These are phyloP conservation scores for Podospora australis DNA, from an alignment of 495 filamentous ascomycete genomes.

Conservation along the genomic window DNA sequence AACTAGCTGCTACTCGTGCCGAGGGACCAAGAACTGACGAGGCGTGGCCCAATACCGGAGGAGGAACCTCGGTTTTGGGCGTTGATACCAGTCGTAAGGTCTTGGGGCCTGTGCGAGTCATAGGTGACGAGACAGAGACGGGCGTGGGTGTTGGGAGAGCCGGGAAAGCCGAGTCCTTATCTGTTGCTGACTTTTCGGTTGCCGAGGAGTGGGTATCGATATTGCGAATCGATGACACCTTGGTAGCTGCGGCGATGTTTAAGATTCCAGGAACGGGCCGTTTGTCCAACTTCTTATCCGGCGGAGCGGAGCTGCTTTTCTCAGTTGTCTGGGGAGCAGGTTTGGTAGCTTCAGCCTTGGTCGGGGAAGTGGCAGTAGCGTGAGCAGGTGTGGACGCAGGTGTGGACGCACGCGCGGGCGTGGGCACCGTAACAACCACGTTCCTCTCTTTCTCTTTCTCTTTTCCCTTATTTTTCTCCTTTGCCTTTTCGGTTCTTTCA, in stretches of 20 bases:
- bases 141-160: constrained; percentile 48
- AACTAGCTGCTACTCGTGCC: constrained; percentile 36
- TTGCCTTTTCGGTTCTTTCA: constrained; percentile 6
- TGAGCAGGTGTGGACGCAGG: background rate
- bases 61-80: constrained; percentile 61
- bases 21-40: constrained; percentile 20
- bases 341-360: constrained; percentile 12
- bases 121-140: constrained; percentile 40
- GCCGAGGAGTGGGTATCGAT: constrained; percentile 20
- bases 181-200: constrained; percentile 26
- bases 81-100: constrained; percentile 67
- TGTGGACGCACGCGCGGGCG: background rate
- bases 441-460: constrained; percentile 8
- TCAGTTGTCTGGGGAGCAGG: constrained; percentile 36
- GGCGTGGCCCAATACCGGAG: constrained; percentile 12
- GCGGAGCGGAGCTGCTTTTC: background rate
- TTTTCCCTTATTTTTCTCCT: constrained; percentile 3
- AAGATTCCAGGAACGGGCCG: constrained; percentile 53
- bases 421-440: constrained; percentile 1
- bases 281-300: constrained; percentile 48
- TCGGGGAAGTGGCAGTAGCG: constrained; percentile 32
- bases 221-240: constrained; percentile 24
- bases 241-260: constrained; percentile 55
- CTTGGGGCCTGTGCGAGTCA: constrained; percentile 39
- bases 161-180: constrained; percentile 38